A percentile compares a stretch with the other conserved stretches of the same genome.
These are phyloP conservation scores for Davidsoniella eucalypti DNA, from an alignment of 2,329 filamentous ascomycete genomes.

Conservation along the genomic window DNA sequence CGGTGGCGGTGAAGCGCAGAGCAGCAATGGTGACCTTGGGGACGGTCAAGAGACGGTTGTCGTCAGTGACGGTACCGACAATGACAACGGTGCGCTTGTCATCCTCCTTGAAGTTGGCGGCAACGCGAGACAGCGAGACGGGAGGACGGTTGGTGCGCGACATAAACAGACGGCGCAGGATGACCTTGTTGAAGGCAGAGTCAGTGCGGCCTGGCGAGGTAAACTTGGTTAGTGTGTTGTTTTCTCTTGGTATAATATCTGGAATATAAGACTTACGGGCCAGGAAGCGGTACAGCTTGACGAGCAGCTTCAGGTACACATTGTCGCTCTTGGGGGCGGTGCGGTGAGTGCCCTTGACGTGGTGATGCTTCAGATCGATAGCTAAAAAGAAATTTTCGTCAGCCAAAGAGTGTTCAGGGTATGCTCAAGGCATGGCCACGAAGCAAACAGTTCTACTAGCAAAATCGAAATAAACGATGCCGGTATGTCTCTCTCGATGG, in stretches of 20 bases:
- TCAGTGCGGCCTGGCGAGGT: constrained; percentile 73
- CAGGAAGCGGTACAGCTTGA: constrained; percentile 97
- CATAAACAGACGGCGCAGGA: constrained; percentile 95
- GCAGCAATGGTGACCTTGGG: constrained; percentile 91
- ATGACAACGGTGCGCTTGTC: constrained; percentile 82
- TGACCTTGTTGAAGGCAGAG: constrained; percentile 94
- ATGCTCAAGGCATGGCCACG: constrained; percentile 36
- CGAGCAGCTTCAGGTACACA: constrained; percentile 90
- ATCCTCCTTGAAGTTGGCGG: constrained; percentile 47
- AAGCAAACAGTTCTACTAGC: constrained; percentile 16
- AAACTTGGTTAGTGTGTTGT: background rate
- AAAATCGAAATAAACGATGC: background rate
- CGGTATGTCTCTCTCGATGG: background rate
- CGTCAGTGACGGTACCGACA: constrained; percentile 90
- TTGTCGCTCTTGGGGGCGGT: constrained; percentile 97
- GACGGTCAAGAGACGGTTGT: constrained; percentile 80
- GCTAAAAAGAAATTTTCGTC: constrained; percentile 30
- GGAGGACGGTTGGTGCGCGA: constrained; percentile 96
- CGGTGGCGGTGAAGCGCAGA: constrained; percentile 90
- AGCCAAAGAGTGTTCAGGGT: constrained; percentile 22
- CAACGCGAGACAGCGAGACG: constrained; percentile 85
- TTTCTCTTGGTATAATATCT: background rate
- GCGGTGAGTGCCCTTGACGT: constrained; percentile 61
- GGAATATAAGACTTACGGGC: constrained; percentile 51
- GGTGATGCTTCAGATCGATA: constrained; percentile 57